phyloP scores from a whole-genome alignment of 768 basidiomycete species.

The Pulveroboletus sp. region DNA sequence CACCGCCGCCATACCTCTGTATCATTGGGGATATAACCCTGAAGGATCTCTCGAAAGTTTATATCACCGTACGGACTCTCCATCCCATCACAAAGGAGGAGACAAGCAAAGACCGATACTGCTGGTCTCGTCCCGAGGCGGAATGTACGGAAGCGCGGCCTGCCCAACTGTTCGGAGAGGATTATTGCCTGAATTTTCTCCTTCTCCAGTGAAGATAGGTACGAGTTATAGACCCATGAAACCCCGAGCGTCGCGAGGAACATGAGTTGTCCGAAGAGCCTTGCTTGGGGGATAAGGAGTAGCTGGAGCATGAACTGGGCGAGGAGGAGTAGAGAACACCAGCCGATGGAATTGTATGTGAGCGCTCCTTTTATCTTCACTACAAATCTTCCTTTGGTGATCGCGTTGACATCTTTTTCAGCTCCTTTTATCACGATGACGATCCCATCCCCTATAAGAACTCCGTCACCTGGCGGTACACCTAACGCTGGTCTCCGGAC shows the following conservation, averaged over 20 bases:
- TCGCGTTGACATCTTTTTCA: slow-evolving; percentile 28
- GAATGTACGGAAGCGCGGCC: slow-evolving; percentile 17
- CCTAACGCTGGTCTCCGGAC: slow-evolving; percentile 19
- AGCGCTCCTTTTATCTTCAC: slow-evolving; percentile 14
- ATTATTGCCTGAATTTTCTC: slow-evolving; percentile 24
- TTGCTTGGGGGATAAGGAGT: slow-evolving; percentile 32
- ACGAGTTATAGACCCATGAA: slow-evolving; percentile 35
- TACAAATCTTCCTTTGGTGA: slow-evolving; percentile 30
- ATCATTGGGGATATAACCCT: slow-evolving; percentile 20
- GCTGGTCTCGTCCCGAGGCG: slow-evolving; percentile 20
- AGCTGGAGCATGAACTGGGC: slow-evolving; percentile 33
- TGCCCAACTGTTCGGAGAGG: slow-evolving; percentile 13
- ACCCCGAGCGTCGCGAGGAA: slow-evolving; percentile 29
- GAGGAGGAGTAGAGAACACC: slow-evolving; percentile 29
- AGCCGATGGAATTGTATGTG: slow-evolving; percentile 21
- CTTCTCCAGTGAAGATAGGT: slow-evolving; percentile 35
- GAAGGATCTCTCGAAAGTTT: slow-evolving; percentile 15
- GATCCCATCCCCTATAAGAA: slow-evolving; percentile 21
- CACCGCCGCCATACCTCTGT: slow-evolving; percentile 23
- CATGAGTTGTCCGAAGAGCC: slow-evolving; percentile 34
- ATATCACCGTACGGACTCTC: slow-evolving; percentile 13
- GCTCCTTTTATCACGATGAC: slow-evolving; percentile 30
- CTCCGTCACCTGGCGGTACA: slow-evolving; percentile 30
- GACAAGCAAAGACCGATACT: slow-evolving; percentile 21
- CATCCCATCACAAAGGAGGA: slow-evolving; percentile 20